phyloP scores from a whole-genome alignment of 192 early-diverging fungal species.

The Coemansia sp. region DNA sequence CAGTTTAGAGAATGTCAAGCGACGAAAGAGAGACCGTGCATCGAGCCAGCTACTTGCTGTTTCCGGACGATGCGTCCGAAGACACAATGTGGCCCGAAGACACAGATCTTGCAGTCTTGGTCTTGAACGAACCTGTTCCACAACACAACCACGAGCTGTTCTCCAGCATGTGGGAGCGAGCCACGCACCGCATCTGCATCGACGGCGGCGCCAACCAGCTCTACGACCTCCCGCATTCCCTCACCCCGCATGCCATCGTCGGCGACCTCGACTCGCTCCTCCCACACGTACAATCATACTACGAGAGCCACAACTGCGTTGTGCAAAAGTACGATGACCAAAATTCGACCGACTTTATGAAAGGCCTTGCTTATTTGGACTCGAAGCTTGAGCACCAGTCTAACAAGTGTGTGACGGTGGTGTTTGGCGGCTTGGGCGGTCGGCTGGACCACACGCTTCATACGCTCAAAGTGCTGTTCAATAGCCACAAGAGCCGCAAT shows the following conservation, averaged over 20 bases:
- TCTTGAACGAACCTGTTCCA: slow-evolving; percentile 75
- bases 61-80: slow-evolving; percentile 11
- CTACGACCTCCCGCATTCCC: slow-evolving; percentile 54
- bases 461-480: slow-evolving; percentile 72
- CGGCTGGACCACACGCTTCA: slow-evolving; percentile 89
- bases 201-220: slow-evolving; percentile 92
- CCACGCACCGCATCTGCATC: slow-evolving; percentile 63
- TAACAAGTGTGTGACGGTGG: slow-evolving; percentile 63
- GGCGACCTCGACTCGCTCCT: slow-evolving; percentile 87
- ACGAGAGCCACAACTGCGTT: slow-evolving; percentile 42
- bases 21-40: slow-evolving; percentile 5
- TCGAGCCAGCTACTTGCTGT: slow-evolving; percentile 29
- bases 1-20: neutral
- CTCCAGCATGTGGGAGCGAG: slow-evolving; percentile 44
- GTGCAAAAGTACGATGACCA: slow-evolving; percentile 55
- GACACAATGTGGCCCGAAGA: slow-evolving; percentile 14
- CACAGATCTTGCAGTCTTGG: slow-evolving; percentile 57
- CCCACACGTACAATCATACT: slow-evolving; percentile 62
- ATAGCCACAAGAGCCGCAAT: slow-evolving; percentile 55
- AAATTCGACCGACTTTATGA: slow-evolving; percentile 85
- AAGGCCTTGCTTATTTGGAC: slow-evolving; percentile 66
- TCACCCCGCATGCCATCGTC: slow-evolving; percentile 69
- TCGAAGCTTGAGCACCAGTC: slow-evolving; percentile 8
- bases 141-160: slow-evolving; percentile 29
- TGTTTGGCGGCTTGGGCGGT: slow-evolving; percentile 78